phyloP scores from a whole-genome alignment of 805 yeast species.

The Candida namnaoensis region DNA sequence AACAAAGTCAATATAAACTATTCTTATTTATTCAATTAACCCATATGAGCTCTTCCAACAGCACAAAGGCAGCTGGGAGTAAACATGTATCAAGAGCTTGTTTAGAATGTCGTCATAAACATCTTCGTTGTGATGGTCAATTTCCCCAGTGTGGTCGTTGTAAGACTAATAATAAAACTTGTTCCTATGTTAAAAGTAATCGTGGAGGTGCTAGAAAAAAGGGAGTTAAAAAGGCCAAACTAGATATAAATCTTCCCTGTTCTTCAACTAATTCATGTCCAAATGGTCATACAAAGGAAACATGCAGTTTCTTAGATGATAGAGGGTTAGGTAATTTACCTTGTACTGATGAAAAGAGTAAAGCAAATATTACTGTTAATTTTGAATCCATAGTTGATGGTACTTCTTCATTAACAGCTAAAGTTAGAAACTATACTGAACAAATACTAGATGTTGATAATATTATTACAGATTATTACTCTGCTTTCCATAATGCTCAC shows the following conservation, averaged over 20 bases:
- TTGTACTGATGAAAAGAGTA: constrained; percentile 4
- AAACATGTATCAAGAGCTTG: constrained; percentile 42
- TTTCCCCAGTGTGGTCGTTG: constrained; percentile 39
- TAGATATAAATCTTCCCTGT: constrained; percentile 11
- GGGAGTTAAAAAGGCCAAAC: constrained; percentile 27
- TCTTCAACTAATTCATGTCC: constrained; percentile 10
- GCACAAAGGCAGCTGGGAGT: constrained; percentile 9
- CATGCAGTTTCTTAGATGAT: constrained; percentile 12
- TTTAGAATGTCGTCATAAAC: constrained; percentile 41
- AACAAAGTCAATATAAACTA: too few relatives aligned
- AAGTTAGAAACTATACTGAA: background rate
- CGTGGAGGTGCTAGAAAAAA: constrained; percentile 47
- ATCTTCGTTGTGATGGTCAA: constrained; percentile 40
- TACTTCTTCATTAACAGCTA: background rate
- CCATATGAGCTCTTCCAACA: background rate
- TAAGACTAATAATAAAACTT: constrained; percentile 19
- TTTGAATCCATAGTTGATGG: background rate
- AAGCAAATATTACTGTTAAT: too few relatives aligned
- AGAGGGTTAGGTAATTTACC: constrained; percentile 11
- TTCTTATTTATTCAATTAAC: too few relatives aligned
- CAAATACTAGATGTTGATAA: constrained; percentile 14
- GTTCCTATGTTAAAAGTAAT: constrained; percentile 41
- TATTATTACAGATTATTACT: constrained; percentile 22
- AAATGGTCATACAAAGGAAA: constrained; percentile 12
- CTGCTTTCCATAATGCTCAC: constrained; percentile 31